These are phyloP conservation scores for Harringtonia aguacate DNA, from an alignment of 2,329 filamentous ascomycete genomes.

Conservation along the genomic window DNA sequence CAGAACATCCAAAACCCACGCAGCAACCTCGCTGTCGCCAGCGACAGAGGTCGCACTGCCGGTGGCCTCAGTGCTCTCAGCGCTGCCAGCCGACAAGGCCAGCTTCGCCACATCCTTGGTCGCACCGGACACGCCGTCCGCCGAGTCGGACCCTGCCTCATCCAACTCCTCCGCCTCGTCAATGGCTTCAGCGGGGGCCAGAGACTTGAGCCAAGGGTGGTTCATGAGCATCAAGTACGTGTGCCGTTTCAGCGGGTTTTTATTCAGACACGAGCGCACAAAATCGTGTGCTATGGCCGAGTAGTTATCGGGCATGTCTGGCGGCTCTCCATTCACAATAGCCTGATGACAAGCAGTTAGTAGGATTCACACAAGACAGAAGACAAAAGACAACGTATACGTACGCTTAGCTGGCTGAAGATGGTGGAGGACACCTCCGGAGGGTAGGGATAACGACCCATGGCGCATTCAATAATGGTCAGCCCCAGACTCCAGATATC, in stretches of 20 bases:
- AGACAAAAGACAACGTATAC: slow-evolving; percentile 24
- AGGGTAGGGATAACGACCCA: slow-evolving; percentile 91
- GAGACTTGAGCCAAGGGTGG: slow-evolving; percentile 67
- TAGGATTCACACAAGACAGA: background rate
- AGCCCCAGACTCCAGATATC: slow-evolving; percentile 96
- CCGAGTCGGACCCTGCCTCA: slow-evolving; percentile 19
- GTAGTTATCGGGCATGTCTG: slow-evolving; percentile 73
- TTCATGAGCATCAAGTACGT: slow-evolving; percentile 83
- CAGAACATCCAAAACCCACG: slow-evolving; percentile 70
- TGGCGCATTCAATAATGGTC: slow-evolving; percentile 90
- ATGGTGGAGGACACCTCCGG: slow-evolving; percentile 98
- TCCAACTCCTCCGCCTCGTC: slow-evolving; percentile 25
- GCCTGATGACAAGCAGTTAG: slow-evolving; percentile 53
- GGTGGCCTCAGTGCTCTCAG: too few relatives aligned
- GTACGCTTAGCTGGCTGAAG: slow-evolving; percentile 91
- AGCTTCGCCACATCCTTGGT: too few relatives aligned
- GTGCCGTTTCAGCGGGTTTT: slow-evolving; percentile 84
- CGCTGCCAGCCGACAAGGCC: too few relatives aligned
- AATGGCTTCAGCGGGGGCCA: slow-evolving; percentile 19
- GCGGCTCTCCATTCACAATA: slow-evolving; percentile 95
- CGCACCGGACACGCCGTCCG: slow-evolving; percentile 17
- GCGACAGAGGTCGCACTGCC: slow-evolving; percentile 24
- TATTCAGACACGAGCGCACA: slow-evolving; percentile 82
- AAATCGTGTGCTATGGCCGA: slow-evolving; percentile 76
- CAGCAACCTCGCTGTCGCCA: slow-evolving; percentile 72